Conservation (phyloP, 78 protist genomes). For the Isochrysis galbana region DNA sequence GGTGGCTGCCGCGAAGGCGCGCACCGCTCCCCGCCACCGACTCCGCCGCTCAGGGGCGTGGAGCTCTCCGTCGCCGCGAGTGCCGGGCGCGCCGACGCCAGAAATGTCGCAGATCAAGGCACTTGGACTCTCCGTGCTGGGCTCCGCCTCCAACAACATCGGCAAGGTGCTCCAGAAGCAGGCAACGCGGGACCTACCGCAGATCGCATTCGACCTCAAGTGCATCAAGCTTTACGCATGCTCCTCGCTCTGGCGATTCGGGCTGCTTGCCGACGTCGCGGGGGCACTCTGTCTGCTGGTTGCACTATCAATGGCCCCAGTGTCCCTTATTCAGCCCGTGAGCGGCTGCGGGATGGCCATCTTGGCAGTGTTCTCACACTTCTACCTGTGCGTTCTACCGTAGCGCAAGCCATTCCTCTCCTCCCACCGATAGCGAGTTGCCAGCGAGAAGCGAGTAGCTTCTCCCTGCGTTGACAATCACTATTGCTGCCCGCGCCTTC, state of each 20-base stretch:
- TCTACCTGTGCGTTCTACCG: background rate
- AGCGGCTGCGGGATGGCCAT: background rate
- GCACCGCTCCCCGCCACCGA: no score
- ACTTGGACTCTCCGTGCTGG: background rate
- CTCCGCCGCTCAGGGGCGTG: no score
- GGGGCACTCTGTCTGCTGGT: background rate
- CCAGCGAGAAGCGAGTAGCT: no score
- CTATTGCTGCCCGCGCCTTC: no score
- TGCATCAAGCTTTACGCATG: background rate
- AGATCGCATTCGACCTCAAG: background rate
- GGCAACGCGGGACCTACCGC: background rate
- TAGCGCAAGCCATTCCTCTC: no score
- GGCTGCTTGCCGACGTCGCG: background rate
- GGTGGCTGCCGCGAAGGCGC: no score
- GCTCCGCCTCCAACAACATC: background rate
- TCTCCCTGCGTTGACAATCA: no score
- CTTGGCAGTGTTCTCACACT: conserved; percentile 6
- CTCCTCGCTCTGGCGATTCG: background rate
- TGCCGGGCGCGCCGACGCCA: no score
- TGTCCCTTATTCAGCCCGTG: background rate
- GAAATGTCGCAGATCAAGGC: no score
- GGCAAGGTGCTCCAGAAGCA: conserved; percentile 21
- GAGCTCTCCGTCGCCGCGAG: no score
- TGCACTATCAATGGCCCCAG: background rate
- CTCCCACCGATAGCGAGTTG: no score